Evolutionary conservation across 805 yeast genomes (phyloP).

Genomic region (Candida ponderosae): DNA sequence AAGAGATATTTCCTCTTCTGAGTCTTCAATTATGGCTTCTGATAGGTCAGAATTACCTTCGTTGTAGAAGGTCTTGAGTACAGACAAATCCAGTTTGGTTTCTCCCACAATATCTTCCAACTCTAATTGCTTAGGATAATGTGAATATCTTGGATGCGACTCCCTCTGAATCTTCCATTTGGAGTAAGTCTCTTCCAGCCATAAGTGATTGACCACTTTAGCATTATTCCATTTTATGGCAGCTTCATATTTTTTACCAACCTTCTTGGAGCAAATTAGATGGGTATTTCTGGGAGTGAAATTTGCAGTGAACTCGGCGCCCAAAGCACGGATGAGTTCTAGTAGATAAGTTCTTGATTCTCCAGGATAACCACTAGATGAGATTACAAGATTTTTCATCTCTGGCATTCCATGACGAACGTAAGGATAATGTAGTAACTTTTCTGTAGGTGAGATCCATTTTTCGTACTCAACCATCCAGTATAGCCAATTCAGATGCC

Average conservation of each 20-base stretch:
- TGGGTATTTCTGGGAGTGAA: constrained; percentile 61
- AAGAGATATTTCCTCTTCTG: constrained; percentile 10
- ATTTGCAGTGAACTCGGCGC: constrained; percentile 68
- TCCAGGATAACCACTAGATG: constrained; percentile 79
- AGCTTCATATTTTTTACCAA: constrained; percentile 70
- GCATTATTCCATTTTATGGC: constrained; percentile 60
- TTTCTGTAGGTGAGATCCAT: constrained; percentile 47
- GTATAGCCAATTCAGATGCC: constrained; percentile 72
- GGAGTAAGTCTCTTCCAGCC: constrained; percentile 80
- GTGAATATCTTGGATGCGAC: constrained; percentile 36
- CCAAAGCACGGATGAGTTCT: constrained; percentile 53
- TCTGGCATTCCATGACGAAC: constrained; percentile 40
- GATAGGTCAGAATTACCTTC: constrained; percentile 17
- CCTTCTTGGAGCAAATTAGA: constrained; percentile 56
- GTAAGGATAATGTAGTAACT: constrained; percentile 66
- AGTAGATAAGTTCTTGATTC: constrained; percentile 73
- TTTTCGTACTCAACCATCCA: constrained; percentile 47
- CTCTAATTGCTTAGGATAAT: constrained; percentile 33
- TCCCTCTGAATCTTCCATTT: constrained; percentile 50
- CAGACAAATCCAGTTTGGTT: constrained; percentile 34
- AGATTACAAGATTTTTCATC: constrained; percentile 46
- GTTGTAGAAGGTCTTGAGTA: constrained; percentile 31
- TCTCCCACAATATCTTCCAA: constrained; percentile 45
- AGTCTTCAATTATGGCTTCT: constrained; percentile 14
- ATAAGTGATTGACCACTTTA: constrained; percentile 64